Conservation (phyloP, 176 grass and related monocot species). For the Oryza meridionalis region DNA sequence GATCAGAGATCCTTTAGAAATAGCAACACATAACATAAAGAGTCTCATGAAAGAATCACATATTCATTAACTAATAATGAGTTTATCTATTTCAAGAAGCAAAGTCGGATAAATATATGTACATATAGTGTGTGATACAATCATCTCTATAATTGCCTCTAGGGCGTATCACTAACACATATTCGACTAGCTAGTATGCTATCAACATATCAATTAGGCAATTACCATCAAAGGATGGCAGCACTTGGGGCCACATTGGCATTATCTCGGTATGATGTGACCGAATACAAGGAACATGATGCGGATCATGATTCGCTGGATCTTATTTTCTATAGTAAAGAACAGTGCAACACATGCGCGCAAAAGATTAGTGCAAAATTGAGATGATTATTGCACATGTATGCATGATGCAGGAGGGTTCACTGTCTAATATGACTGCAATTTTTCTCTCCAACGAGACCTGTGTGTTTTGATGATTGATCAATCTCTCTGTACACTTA, state of each 20-base stretch:
- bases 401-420: neutral
- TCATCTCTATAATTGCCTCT: too few species aligned
- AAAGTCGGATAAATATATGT: too few species aligned
- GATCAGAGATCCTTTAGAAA: too few species aligned
- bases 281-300: constrained; percentile 2
- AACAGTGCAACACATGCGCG: neutral
- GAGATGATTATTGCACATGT: constrained; percentile 31
- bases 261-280: neutral
- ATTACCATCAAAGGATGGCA: neutral
- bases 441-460: neutral
- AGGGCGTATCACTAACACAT: too few species aligned
- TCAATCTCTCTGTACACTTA: neutral
- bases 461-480: neutral
- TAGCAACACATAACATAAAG: too few species aligned
- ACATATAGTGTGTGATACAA: too few species aligned
- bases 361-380: neutral
- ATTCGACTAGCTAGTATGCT: neutral
- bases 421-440: neutral
- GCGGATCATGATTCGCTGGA: neutral
- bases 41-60: too few species aligned
- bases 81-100: too few species aligned
- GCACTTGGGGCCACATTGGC: neutral
- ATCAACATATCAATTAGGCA: neutral
- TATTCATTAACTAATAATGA: too few species aligned
- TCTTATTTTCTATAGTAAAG: neutral